phyloP scores from a whole-genome alignment of 2,329 filamentous ascomycete species.

The Macrophomina pseudophaseolina region DNA sequence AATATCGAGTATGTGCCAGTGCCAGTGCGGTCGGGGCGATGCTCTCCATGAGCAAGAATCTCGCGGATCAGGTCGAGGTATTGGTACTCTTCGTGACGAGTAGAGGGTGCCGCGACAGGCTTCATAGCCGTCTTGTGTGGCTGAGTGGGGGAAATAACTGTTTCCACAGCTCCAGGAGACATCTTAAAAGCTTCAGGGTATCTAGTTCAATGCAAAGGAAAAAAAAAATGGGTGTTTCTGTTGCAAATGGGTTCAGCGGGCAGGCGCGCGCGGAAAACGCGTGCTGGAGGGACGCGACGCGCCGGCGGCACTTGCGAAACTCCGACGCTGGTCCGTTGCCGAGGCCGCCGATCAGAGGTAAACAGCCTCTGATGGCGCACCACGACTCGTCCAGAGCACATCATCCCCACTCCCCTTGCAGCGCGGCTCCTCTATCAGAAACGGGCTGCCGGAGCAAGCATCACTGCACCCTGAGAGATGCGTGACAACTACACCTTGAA shows the following conservation, averaged over 20 bases:
- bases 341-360: slow-evolving; percentile 18
- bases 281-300: slow-evolving; percentile 19
- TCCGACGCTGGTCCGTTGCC: slow-evolving; percentile 9
- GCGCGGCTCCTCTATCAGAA: slow-evolving; percentile 12
- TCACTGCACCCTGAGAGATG: background rate
- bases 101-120: background rate
- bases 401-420: slow-evolving; percentile 17
- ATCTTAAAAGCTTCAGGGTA: background rate
- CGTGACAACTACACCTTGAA: slow-evolving; percentile 40
- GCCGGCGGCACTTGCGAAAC: slow-evolving; percentile 13
- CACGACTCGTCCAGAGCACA: slow-evolving; percentile 16
- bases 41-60: slow-evolving; percentile 82
- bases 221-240: background rate
- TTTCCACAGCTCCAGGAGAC: slow-evolving; percentile 15
- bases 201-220: background rate
- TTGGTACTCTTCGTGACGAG: slow-evolving; percentile 82
- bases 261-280: slow-evolving; percentile 8
- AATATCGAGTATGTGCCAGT: slow-evolving; percentile 92
- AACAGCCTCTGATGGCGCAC: background rate
- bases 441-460: background rate
- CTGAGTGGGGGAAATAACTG: slow-evolving; percentile 30
- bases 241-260: background rate
- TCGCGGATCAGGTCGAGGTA: slow-evolving; percentile 88
- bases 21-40: slow-evolving; percentile 88
- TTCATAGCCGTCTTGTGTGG: slow-evolving; percentile 11